Conservation (phyloP, 495 filamentous ascomycete species). For the Cryomyces antarcticus region DNA sequence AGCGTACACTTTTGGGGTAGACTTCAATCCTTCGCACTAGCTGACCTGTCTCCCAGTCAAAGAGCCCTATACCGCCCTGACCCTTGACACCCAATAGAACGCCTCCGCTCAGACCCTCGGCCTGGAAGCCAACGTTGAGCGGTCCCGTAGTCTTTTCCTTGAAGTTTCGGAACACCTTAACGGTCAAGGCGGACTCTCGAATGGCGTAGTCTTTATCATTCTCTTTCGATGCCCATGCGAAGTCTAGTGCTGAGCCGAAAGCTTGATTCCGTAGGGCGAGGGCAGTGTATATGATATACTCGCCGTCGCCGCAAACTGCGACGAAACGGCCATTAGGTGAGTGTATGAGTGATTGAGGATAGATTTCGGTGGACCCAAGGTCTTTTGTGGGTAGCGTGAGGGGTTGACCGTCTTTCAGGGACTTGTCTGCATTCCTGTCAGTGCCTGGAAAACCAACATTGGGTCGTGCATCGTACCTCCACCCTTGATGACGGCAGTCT, state of each 20-base stretch:
- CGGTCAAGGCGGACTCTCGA: constrained; percentile 74
- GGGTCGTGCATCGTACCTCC: constrained; percentile 27
- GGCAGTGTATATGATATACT: constrained; percentile 97
- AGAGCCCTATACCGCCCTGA: constrained; percentile 84
- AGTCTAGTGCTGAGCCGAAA: constrained; percentile 86
- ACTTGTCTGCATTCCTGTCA: constrained; percentile 31
- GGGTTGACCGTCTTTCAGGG: constrained; percentile 70
- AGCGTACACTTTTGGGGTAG: constrained; percentile 53
- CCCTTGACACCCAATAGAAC: constrained; percentile 89
- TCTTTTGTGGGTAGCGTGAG: constrained; percentile 82
- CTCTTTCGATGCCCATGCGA: constrained; percentile 93
- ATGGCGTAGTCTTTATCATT: constrained; percentile 98
- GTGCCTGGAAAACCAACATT: too few relatives aligned
- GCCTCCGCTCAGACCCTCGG: constrained; percentile 77
- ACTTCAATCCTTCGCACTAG: constrained; percentile 91
- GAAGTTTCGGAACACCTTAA: constrained; percentile 96
- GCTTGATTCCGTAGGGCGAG: constrained; percentile 95
- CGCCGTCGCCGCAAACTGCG: constrained; percentile 88
- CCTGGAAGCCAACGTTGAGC: constrained; percentile 87
- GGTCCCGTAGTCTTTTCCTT: constrained; percentile 66
- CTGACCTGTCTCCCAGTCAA: constrained; percentile 81
- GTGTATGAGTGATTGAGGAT: constrained; percentile 82
- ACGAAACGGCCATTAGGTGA: constrained; percentile 97
- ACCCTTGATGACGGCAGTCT: constrained; percentile 88
- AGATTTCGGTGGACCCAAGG: constrained; percentile 85